Evolutionary conservation across 345 rosid genomes (phyloP), one percentile per base, ranked within the genome.

Genomic region (Linum lewisii): DNA sequence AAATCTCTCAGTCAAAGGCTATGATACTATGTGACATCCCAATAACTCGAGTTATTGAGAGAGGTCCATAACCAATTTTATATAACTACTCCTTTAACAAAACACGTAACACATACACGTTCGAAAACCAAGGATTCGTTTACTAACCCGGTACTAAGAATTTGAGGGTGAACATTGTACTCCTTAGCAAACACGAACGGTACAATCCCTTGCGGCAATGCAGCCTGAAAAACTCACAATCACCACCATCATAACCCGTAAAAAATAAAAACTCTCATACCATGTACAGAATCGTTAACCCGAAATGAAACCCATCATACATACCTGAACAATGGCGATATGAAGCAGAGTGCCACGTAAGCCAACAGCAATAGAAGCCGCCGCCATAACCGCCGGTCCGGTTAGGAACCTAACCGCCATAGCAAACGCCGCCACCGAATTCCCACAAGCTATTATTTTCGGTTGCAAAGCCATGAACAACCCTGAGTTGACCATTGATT

Each of bases 321-420:
- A 7, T 56, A 66, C 75, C 75, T 72, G 75, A 59, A 72, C 75
- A 58, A 72, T 72, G 53, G 75, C 75, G 26, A 72, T 26, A 24
- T 50, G 75, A 47, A 72, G 75, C 21, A 72, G 71, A 52, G 58
- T 66, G 24, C 75, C 75, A 16, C 75, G 71, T 37, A 72, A 68
- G 20, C 75, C 75, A 49, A 72, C 68, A 3, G 75, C 75, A 20
- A 72, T 72, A n/a, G 75, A 72, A 21, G 75, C 71, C 0, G 75
- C 75, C 11, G 75, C 75, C 75, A 72, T 72, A 13, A 72, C 75
- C 2, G 75, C 75, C 15, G 75, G 75, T 50, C 75, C 75, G 19
- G 75, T 72, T 21, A 72, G 36, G 61, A 72, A 72, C 26, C 75
- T 50, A 21, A 72, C 75, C 1, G 75, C 75, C 75, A 72, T 72